Evolutionary conservation across 2,329 filamentous ascomycete species (phyloP), one percentile per base, ranked within the genome.

Genomic region (Malbranchea cinnamomea): DNA sequence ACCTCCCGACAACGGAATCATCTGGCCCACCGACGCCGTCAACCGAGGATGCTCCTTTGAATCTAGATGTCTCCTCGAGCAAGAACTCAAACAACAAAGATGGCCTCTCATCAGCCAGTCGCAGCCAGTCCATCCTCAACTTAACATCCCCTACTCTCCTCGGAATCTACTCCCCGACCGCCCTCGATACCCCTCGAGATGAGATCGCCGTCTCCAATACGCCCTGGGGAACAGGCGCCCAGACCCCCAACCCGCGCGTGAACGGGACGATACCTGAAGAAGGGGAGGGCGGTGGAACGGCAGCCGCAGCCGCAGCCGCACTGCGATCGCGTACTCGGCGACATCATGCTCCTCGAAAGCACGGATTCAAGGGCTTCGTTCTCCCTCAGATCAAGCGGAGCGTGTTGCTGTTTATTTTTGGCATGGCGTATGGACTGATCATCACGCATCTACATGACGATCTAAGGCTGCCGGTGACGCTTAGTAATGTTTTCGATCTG

Each of bases 131-230:
- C 6, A 70, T 83, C 34, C 62, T 84, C 47, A 92, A 94, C 50
- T 67, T 98, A 36, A 93, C 83, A 3, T 77, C 80, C 6, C 85
- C 83, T 2, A 93, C 89, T 0, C 68, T 98, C 4, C 80, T 78
- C 42, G 87, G 89, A 32, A 98, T 98, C 46, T 98, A 92, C 61
- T 75, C 74, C 7, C 74, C 73, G 5, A 70, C 71, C 1, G 65
- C 67, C 18, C 68, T 68, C 34, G 61, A 68, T 25, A 55, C 39
- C 12, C 12, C 11, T 11, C 23, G 30, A n/a, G 30, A 28, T 12
- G 29, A 33, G 13, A 26, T 31, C 9, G 37, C 37, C 12, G 27
- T 30, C 4, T 27, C 35, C 6, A 23, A 22, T 13, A 84, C 78
- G 7, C 82, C 82, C 2, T 89, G 78, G 76, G 81, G 78, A 14